Evolutionary conservation across 2,329 filamentous ascomycete species (phyloP).

Genomic region (Helicocarpus griseus): DNA sequence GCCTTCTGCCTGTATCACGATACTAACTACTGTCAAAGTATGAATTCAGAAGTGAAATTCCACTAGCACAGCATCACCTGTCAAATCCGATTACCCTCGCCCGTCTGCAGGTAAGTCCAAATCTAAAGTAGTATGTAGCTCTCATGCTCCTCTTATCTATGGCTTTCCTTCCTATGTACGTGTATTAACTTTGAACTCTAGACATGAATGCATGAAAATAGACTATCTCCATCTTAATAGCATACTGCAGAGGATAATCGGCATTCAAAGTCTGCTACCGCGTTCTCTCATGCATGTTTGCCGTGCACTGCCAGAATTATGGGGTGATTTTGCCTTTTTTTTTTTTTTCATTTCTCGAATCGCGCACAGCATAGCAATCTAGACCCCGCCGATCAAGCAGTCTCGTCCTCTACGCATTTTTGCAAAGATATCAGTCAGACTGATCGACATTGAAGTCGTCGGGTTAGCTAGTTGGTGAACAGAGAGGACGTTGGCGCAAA

Average conservation of each 20-base stretch:
- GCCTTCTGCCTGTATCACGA: no score
- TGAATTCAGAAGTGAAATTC: not conserved
- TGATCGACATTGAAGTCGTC: not conserved
- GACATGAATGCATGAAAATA: no score
- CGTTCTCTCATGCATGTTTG: not conserved
- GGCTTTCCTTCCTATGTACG: no score
- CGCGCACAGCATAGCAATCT: not conserved
- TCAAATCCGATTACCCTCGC: not conserved
- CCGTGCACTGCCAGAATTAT: not conserved
- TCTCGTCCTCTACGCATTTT: not conserved
- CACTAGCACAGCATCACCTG: not conserved
- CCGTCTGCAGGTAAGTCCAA: no score
- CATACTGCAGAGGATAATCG: not conserved
- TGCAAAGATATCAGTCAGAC: not conserved
- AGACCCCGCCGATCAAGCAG: not conserved
- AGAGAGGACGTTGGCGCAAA: not conserved
- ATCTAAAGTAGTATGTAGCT: no score
- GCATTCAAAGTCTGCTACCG: not conserved
- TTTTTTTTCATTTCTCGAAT: not conserved
- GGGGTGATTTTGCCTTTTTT: not conserved
- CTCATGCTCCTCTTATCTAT: no score
- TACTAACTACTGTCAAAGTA: not conserved
- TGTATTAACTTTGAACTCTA: no score
- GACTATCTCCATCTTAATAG: not conserved
- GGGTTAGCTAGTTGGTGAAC: not conserved